Evolutionary conservation across 345 rosid genomes (phyloP), one percentile per base, ranked within the genome.

Genomic region (Citrus sp.): DNA sequence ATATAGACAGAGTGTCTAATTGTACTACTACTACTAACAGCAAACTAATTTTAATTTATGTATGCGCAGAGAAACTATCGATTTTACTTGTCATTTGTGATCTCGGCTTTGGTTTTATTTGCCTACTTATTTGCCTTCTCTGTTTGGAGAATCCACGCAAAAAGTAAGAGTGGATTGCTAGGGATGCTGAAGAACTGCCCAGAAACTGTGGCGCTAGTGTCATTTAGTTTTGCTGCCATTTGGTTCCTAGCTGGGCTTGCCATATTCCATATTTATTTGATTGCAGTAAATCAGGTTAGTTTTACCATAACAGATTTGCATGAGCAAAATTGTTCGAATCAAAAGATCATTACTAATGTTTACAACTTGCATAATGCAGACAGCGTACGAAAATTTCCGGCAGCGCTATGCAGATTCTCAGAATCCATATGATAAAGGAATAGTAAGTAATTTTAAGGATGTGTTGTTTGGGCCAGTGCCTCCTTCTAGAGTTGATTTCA

Each of bases 21-120:
- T 2, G 7, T 4, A 12, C 51, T 12, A 54, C 4, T 0, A 54
- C 58, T 54, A 18, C 58, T 1, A 19, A 64, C 25, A 14, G 32
- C 61, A 32, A 35, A 28, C 0, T 18, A 4, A 21, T 66, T 40
- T 25, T 55, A 1, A 13, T 81, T 13, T 22, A 1, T 37, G 5
- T 51, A 27, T 74, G 38, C 69, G 87, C 87, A 87, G 89, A 55
- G 89, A 66, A 87, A 84, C 78, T 81, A 87, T 63, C 49, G 82
- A 30, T 83, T 79, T 37, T 82, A 76, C 72, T 40, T 87, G 68
- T 51, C 78, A 24, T 83, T 83, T 38, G 70, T 87, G 38, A 12
- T 72, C 6, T 80, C 87, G 3, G 78, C 87, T 13, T 76, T 87
- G 73, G 42, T 74, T 30, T 85, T 82, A 66, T 82, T 84, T 32